phyloP scores from a whole-genome alignment of 495 filamentous ascomycete genomes.

The Bombardia bombarda region DNA sequence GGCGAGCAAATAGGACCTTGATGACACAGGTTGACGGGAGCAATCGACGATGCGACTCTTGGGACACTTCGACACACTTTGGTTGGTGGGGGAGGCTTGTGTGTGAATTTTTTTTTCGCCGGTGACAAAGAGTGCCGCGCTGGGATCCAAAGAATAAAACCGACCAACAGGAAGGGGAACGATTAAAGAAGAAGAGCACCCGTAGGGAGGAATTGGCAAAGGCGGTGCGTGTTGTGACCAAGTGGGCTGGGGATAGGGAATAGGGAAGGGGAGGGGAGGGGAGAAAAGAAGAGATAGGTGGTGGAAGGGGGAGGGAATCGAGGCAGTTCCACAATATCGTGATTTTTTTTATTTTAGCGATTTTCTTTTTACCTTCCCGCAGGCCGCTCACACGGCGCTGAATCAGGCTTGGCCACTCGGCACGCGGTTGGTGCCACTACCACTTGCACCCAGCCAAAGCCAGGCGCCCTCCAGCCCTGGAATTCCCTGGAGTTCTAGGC shows the following conservation, averaged over 20 bases:
- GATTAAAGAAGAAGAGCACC: conserved; percentile 29
- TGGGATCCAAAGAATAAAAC: conserved; percentile 20
- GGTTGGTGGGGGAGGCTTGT: no score
- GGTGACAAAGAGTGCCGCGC: conserved; percentile 14
- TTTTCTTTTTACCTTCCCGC: conserved; percentile 13
- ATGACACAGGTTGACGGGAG: no score
- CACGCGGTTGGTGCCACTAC: background rate
- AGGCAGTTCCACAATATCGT: conserved; percentile 22
- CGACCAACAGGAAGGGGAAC: conserved; percentile 21
- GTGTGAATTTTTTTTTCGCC: background rate
- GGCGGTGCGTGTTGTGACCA: conserved; percentile 27
- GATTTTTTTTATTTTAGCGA: conserved; percentile 18
- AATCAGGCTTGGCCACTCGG: conserved; percentile 15
- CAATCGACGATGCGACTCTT: no score
- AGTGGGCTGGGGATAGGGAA: conserved; percentile 9
- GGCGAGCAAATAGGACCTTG: no score
- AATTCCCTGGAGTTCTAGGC: background rate
- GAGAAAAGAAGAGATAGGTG: conserved; percentile 7
- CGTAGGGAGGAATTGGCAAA: conserved; percentile 26
- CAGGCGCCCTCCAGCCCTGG: background rate
- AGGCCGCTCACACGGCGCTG: conserved; percentile 15
- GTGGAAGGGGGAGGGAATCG: conserved; percentile 1
- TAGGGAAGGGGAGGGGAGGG: conserved; percentile 3
- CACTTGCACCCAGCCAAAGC: background rate
- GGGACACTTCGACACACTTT: no score